phyloP scores from a whole-genome alignment of 2,329 filamentous ascomycete genomes.

The Teratosphaeriaceae sp. region DNA sequence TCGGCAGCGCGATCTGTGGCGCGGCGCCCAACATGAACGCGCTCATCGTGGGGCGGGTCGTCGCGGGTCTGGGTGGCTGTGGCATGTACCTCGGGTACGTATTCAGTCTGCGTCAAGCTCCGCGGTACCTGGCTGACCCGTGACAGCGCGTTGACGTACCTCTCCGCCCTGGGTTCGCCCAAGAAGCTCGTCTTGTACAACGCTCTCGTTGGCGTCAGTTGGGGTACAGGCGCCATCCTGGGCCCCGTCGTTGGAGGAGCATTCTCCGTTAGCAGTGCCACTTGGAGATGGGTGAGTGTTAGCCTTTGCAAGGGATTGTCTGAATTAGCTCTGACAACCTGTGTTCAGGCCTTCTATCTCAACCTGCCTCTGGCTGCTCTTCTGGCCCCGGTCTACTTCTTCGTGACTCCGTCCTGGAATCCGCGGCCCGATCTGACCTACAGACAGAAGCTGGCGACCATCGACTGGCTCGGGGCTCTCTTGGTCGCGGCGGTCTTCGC shows the following conservation, averaged over 20 bases:
- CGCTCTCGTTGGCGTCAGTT: constrained; percentile 17
- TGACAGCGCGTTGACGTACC: constrained; percentile 15
- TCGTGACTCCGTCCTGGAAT: constrained; percentile 32
- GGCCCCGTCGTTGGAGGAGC: constrained; percentile 29
- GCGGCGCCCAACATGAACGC: constrained; percentile 27
- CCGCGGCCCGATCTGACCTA: not conserved
- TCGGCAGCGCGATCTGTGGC: constrained; percentile 27
- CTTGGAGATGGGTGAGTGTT: constrained; percentile 30
- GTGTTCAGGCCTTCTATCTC: constrained; percentile 45
- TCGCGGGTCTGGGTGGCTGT: constrained; percentile 30
- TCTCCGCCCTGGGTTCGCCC: constrained; percentile 1
- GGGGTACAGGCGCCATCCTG: constrained; percentile 21
- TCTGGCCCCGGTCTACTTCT: constrained; percentile 38
- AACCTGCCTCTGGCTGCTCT: constrained; percentile 46
- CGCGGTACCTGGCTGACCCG: constrained; percentile 27
- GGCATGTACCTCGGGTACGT: constrained; percentile 28
- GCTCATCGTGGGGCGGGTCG: constrained; percentile 27
- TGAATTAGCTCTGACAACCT: too few relatives aligned
- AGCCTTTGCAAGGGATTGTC: too few relatives aligned
- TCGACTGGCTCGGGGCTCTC: constrained; percentile 41
- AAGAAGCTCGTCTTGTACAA: constrained; percentile 12
- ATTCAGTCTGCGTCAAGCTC: constrained; percentile 16
- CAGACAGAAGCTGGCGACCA: constrained; percentile 6
- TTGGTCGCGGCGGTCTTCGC: constrained; percentile 40
- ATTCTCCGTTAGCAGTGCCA: constrained; percentile 19